Evolutionary conservation across 441 rosid genomes (phyloP).

Genomic region (Mallotus japonicus): DNA sequence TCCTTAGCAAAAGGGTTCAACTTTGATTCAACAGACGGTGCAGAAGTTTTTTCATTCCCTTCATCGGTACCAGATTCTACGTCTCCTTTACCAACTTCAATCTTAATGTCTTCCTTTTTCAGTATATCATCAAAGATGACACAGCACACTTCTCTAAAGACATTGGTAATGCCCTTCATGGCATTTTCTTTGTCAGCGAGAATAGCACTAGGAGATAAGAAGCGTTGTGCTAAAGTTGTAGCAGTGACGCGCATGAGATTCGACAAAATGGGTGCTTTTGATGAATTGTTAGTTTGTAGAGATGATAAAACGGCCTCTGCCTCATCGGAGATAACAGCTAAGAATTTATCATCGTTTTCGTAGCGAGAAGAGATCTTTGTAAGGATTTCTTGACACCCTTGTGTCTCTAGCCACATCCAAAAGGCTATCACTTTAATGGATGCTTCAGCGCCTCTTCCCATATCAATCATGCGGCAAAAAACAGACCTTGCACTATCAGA

Average conservation of each 20-base stretch:
- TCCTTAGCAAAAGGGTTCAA: slow-evolving; percentile 38
- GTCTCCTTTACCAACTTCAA: not conserved
- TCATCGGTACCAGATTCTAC: too few relatives aligned
- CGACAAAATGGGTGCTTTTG: not conserved
- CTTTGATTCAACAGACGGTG: not conserved
- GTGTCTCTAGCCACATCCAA: slow-evolving; percentile 27
- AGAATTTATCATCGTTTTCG: slow-evolving; percentile 18
- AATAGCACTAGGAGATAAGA: not conserved
- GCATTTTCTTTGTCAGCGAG: slow-evolving; percentile 17
- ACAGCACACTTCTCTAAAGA: not conserved
- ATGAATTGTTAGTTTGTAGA: not conserved
- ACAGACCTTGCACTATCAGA: slow-evolving; percentile 3
- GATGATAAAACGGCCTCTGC: slow-evolving; percentile 6
- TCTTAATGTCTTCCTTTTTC: not conserved
- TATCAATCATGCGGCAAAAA: not conserved
- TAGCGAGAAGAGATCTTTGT: slow-evolving; percentile 1
- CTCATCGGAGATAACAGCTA: slow-evolving; percentile 8
- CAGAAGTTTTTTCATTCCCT: not conserved
- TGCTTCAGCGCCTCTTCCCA: slow-evolving; percentile 9
- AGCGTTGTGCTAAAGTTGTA: not conserved
- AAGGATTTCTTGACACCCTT: slow-evolving; percentile 8
- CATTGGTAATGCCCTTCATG: not conserved
- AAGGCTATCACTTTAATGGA: slow-evolving; percentile 17
- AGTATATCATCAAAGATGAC: slow-evolving; percentile 5
- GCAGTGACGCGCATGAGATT: slow-evolving; percentile 14